Evolutionary conservation across 1,139 yeast species (phyloP).

Genomic region (Magnusiomyces ingens): DNA sequence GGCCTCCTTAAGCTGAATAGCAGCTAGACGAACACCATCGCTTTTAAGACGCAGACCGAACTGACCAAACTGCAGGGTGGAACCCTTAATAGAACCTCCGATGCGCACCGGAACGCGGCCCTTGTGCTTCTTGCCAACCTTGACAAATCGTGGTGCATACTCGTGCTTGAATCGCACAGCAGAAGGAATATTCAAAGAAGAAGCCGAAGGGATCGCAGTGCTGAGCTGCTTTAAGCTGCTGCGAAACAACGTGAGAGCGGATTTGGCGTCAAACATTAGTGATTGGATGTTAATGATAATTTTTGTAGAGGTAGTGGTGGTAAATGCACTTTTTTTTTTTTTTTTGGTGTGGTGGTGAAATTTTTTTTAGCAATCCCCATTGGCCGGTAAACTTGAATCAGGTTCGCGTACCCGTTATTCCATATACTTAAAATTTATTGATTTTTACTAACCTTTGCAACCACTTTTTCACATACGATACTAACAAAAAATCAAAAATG

Average conservation of each 20-base stretch:
- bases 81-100: slow-evolving; percentile 91
- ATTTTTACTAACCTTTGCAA: too few relatives aligned
- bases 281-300: too few relatives aligned
- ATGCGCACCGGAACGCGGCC: slow-evolving; percentile 93
- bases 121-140: slow-evolving; percentile 76
- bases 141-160: slow-evolving; percentile 75
- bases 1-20: slow-evolving; percentile 86
- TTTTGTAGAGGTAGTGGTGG: too few relatives aligned
- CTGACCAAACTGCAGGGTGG: slow-evolving; percentile 69
- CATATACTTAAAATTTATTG: too few relatives aligned
- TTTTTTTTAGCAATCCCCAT: too few relatives aligned
- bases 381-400: too few relatives aligned
- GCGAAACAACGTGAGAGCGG: slow-evolving; percentile 1
- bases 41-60: slow-evolving; percentile 83
- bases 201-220: slow-evolving; percentile 5
- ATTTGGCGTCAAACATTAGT: slow-evolving; percentile 4
- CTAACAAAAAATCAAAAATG: too few relatives aligned
- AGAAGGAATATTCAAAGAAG: background rate
- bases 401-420: too few relatives aligned
- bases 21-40: slow-evolving; percentile 82
- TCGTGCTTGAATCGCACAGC: slow-evolving; percentile 54
- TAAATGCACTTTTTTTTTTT: too few relatives aligned
- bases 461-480: too few relatives aligned
- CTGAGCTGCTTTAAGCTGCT: background rate
- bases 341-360: too few relatives aligned